These are phyloP conservation scores for Stagonosporopsis vannaccii DNA, from an alignment of 2,329 filamentous ascomycete species.

Conservation along the genomic window DNA sequence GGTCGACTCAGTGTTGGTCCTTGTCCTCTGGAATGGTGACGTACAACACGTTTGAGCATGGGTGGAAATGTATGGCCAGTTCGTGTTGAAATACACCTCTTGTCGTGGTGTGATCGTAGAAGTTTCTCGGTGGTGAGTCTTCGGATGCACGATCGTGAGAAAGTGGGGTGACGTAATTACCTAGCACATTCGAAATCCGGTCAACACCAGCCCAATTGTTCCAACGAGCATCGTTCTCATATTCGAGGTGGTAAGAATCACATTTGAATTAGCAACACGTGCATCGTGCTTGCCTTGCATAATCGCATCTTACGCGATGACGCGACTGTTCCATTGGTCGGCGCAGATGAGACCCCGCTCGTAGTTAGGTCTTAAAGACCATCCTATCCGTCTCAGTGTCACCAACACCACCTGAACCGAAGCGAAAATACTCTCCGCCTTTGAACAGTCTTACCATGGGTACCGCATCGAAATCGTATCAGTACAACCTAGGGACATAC, in stretches of 20 bases:
- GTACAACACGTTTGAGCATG: background rate
- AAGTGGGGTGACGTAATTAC: conserved; percentile 38
- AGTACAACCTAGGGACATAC: conserved; percentile 67
- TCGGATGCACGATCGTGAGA: conserved; percentile 24
- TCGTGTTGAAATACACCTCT: background rate
- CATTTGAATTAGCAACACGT: background rate
- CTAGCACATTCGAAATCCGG: background rate
- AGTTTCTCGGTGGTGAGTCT: conserved; percentile 17
- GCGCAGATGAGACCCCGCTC: conserved; percentile 15
- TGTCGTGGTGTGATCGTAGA: conserved; percentile 23
- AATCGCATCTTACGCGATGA: background rate
- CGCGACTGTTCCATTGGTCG: conserved; percentile 16
- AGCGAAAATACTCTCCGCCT: background rate
- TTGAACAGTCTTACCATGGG: conserved; percentile 1
- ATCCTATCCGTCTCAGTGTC: background rate
- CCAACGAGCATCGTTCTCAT: background rate
- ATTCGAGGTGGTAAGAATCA: background rate
- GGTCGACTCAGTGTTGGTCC: background rate
- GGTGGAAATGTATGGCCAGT: background rate
- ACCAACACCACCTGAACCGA: background rate
- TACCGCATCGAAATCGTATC: conserved; percentile 27
- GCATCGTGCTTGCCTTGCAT: background rate
- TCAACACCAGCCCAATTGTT: background rate
- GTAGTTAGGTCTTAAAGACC: background rate
- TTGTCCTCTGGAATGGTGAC: background rate